Evolutionary conservation across 352 stramenopile species (phyloP), one percentile per base, ranked within the genome.

Genomic region (Pythium volutum): DNA sequence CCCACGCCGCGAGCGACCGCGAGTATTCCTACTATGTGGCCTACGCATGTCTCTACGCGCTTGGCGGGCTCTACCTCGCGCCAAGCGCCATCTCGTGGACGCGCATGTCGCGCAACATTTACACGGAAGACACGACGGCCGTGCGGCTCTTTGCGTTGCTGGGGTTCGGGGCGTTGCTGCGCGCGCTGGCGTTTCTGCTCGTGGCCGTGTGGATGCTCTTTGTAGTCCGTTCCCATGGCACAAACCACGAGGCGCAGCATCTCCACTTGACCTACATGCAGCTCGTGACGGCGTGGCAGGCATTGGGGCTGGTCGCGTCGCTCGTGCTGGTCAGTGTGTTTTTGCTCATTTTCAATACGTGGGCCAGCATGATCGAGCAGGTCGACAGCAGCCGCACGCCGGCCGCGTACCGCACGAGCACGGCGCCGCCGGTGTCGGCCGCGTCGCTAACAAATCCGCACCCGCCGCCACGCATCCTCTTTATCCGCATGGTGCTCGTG

Each of bases 341-440:
- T 59, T 58, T 88, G 33, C 51, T 88, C 26, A 69, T 88, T 33
- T 84, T 88, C 59, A 85, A 84, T 49, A 88, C 78, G 38, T 88
- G 78, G 76, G 78, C 78, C 3, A 64, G 72, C 46, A 88, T 88
- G 75, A 75, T 88, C 58, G 78, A 85, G 54, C 72, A 77, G 31
- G 78, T 88, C 33, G 70, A 69, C 16, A 69, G 56, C 34, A 62
- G 52, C 43, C 34, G 53, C 39, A 43, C 55, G 49, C 38, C 55
- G 8, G 22, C 56, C 11, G 34, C 59, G 29, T 56, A 62, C 60
- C 23, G 41, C 47, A 36, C 31, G 42, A 29, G 33, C 53, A 48
- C n/a, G 18, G 60, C 51, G 42, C 10, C 55, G 26, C 34, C 41
- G 46, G 22, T 29, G 7, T 10, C 49, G 22, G 34, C 31, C 23